A percentile compares a stretch with the other conserved stretches of the same genome.
Evolutionary conservation across 305 asterid genomes (phyloP).

Genomic region (Fraxinus platypoda): DNA sequence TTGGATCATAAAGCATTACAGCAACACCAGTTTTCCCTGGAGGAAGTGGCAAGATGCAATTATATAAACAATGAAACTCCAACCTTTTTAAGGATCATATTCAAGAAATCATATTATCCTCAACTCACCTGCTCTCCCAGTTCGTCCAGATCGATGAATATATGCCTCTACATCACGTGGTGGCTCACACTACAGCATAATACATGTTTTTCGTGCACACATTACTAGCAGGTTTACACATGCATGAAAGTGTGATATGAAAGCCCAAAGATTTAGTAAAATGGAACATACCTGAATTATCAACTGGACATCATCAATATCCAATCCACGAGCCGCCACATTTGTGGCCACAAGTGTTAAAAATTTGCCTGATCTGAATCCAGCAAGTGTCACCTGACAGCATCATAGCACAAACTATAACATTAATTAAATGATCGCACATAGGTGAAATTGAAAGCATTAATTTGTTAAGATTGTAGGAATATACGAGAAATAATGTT

Average conservation of each 20-base stretch:
- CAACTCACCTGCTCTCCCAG: slow-evolving; percentile 79
- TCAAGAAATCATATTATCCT: neutral
- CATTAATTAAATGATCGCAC: neutral
- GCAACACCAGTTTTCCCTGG: slow-evolving; percentile 89
- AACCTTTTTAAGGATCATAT: neutral
- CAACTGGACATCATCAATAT: slow-evolving; percentile 85
- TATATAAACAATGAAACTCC: neutral
- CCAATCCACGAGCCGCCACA: slow-evolving; percentile 93
- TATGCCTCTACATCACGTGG: slow-evolving; percentile 93
- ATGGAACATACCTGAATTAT: slow-evolving; percentile 65
- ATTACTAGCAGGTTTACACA: neutral
- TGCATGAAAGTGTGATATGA: neutral
- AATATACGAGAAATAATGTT: neutral
- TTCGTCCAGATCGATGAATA: slow-evolving; percentile 97
- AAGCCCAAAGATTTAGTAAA: neutral
- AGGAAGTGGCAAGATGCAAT: slow-evolving; percentile 4
- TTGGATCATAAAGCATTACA: slow-evolving; percentile 95
- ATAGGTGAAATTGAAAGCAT: neutral
- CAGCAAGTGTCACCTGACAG: slow-evolving; percentile 73
- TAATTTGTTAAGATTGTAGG: neutral
- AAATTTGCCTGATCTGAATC: slow-evolving; percentile 92
- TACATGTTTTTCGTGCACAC: slow-evolving; percentile 10
- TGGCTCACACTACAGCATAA: slow-evolving; percentile 74
- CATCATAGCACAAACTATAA: slow-evolving; percentile 9
- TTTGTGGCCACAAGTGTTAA: slow-evolving; percentile 83